Conservation (phyloP, 2,329 filamentous ascomycete genomes). For the Xylaria hypoxylon region DNA sequence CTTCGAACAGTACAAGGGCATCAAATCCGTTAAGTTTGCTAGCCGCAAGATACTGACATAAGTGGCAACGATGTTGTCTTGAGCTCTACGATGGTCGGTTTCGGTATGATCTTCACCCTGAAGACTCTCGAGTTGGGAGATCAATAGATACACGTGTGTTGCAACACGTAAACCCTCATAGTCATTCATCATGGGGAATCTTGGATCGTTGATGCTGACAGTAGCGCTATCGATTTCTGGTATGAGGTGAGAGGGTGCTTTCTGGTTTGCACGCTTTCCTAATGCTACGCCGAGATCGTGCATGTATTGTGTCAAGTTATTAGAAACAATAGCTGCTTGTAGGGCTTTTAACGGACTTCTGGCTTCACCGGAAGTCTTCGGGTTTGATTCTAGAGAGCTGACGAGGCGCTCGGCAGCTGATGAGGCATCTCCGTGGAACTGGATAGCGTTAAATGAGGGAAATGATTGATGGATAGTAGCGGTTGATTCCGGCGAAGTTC, state of each 20-base stretch:
- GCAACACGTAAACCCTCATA: constrained; percentile 75
- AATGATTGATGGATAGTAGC: constrained; percentile 69
- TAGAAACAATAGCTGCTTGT: constrained; percentile 79
- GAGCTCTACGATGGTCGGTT: constrained; percentile 58
- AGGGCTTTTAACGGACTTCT: constrained; percentile 77
- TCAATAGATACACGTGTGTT: constrained; percentile 73
- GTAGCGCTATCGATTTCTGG: constrained; percentile 53
- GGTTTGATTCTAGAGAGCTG: constrained; percentile 67
- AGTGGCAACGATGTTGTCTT: constrained; percentile 81
- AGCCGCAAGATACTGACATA: constrained; percentile 85
- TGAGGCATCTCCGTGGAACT: constrained; percentile 68
- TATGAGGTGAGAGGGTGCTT: constrained; percentile 57
- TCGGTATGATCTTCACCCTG: constrained; percentile 55
- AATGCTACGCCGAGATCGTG: constrained; percentile 69
- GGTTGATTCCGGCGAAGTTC: constrained; percentile 65
- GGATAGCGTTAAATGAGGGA: constrained; percentile 72
- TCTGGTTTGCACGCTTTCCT: constrained; percentile 60
- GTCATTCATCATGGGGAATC: constrained; percentile 67
- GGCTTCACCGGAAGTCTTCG: constrained; percentile 68
- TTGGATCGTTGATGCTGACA: constrained; percentile 55
- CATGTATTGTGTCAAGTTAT: constrained; percentile 68
- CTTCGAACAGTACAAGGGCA: constrained; percentile 89
- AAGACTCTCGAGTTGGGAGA: constrained; percentile 74
- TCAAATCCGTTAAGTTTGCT: constrained; percentile 78
- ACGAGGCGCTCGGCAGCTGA: constrained; percentile 70